Evolutionary conservation across 2,329 filamentous ascomycete species (phyloP).

Genomic region (Cercospora sp.): DNA sequence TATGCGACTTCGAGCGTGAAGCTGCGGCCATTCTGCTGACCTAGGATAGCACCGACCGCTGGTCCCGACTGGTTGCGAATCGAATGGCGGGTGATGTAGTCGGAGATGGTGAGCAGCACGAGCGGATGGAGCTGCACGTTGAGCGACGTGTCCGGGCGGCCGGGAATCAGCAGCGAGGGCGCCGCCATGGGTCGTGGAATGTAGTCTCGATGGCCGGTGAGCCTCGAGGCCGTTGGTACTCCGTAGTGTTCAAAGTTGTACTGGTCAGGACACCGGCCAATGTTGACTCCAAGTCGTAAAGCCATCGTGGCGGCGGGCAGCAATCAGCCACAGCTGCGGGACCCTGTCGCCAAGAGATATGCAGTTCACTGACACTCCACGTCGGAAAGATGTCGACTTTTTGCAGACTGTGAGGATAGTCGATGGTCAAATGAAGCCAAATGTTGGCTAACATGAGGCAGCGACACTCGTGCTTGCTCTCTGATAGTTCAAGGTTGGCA

Average conservation of each 20-base stretch:
- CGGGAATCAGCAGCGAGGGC: constrained; percentile 44
- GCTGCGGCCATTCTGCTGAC: constrained; percentile 85
- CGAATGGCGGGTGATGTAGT: constrained; percentile 90
- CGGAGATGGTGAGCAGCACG: constrained; percentile 92
- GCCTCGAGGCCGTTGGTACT: neutral
- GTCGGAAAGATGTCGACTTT: neutral
- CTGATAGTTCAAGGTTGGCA: neutral
- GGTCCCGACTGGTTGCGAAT: constrained; percentile 73
- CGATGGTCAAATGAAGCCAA: neutral
- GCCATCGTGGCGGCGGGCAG: neutral
- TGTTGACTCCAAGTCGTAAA: neutral
- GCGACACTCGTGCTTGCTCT: neutral
- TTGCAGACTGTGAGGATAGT: neutral
- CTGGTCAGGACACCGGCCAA: neutral
- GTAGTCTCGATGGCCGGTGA: constrained; percentile 2
- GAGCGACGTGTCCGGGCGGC: constrained; percentile 67
- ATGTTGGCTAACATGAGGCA: neutral
- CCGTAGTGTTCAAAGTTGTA: neutral
- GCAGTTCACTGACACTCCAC: neutral
- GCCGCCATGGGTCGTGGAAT: neutral
- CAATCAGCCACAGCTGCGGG: neutral
- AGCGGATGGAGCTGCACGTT: constrained; percentile 87
- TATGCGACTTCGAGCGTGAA: constrained; percentile 93
- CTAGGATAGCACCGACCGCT: constrained; percentile 82
- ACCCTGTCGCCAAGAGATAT: neutral